phyloP scores from a whole-genome alignment of 495 filamentous ascomycete genomes.

The Annulohypoxylon nitens region DNA sequence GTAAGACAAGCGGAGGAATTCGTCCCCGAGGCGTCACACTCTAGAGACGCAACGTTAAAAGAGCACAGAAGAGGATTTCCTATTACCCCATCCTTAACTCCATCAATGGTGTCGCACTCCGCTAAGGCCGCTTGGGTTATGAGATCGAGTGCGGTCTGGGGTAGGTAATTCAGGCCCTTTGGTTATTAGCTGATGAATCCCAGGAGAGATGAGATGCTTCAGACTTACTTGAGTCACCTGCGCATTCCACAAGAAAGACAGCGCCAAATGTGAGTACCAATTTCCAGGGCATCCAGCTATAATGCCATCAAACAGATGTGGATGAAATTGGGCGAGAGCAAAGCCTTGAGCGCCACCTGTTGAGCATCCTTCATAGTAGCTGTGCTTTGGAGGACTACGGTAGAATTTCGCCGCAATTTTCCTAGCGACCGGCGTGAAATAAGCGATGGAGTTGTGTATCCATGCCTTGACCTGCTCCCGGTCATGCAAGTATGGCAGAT shows the following conservation, averaged over 20 bases:
- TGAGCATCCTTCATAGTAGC: conserved; percentile 60
- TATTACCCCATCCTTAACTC: conserved; percentile 55
- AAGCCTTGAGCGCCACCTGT: conserved; percentile 65
- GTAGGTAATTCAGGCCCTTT: conserved; percentile 38
- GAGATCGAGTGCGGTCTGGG: conserved; percentile 53
- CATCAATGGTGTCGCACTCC: conserved; percentile 57
- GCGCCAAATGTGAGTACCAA: conserved; percentile 58
- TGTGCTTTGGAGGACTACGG: conserved; percentile 45
- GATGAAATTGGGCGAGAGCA: conserved; percentile 59
- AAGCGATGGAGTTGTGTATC: conserved; percentile 61
- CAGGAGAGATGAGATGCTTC: neutral
- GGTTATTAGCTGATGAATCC: neutral
- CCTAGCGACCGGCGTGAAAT: conserved; percentile 53
- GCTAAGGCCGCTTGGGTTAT: conserved; percentile 52
- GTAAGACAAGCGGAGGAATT: conserved; percentile 50
- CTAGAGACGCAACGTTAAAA: conserved; percentile 54
- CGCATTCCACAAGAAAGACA: conserved; percentile 60
- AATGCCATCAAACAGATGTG: conserved; percentile 60
- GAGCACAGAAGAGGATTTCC: conserved; percentile 57
- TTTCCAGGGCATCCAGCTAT: conserved; percentile 59
- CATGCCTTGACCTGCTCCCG: conserved; percentile 54
- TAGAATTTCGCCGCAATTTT: conserved; percentile 52
- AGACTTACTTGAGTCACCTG: conserved; percentile 46
- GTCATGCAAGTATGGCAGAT: conserved; percentile 54
- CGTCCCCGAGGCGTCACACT: conserved; percentile 43